Base-by-base conservation (phyloP, 768 basidiomycete species). In the Boletus patriciae region DNA sequence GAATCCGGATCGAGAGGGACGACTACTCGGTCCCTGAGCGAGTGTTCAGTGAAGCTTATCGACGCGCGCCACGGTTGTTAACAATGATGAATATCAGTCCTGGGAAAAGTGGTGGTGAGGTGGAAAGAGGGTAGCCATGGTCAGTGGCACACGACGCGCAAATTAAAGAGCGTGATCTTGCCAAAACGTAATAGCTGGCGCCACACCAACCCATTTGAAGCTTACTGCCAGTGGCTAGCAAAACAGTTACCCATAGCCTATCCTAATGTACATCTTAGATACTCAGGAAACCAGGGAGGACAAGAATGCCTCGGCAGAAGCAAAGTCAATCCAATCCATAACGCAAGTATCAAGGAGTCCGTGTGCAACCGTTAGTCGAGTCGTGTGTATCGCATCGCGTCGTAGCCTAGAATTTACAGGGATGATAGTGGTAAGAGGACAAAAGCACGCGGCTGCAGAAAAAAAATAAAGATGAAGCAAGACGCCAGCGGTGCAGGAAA, bases 351-450 rank as follows among this genome's bases (percentile, higher is more conserved):
- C 65, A 49, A 46, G 44, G 45, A 53, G 55, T 66, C 66, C 63
- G 23, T 62, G 29, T 62, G 40, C 48, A 63, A 52, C 42, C 57
- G 56, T 72, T 43, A 52, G 50, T 57, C 4, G 15, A 47, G 63
- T 73, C 70, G 57, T 38, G 57, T 38, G 16, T 72, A 56, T 73
- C 66, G 59, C 62, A 55, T 70, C 68, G 61, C 45, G 40, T 56
- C 58, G 54, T 61, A 55, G 21, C 51, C 38, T 59, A 64, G 36
- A 57, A 38, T 57, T 52, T 66, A 62, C 62, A 61, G 12, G 37
- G 61, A 52, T 51, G 42, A 46, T 36, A 52, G 50, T 47, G 50
- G 52, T 43, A 52, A 48, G 38, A 41, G 49, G 45, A 52, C n/a
- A 25, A 55, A 58, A 48, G 58, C 54, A 53, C 54, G 60, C 29